These are phyloP conservation scores for Linderniella brevidens DNA, from an alignment of 257 asterid species.

Conservation along the genomic window DNA sequence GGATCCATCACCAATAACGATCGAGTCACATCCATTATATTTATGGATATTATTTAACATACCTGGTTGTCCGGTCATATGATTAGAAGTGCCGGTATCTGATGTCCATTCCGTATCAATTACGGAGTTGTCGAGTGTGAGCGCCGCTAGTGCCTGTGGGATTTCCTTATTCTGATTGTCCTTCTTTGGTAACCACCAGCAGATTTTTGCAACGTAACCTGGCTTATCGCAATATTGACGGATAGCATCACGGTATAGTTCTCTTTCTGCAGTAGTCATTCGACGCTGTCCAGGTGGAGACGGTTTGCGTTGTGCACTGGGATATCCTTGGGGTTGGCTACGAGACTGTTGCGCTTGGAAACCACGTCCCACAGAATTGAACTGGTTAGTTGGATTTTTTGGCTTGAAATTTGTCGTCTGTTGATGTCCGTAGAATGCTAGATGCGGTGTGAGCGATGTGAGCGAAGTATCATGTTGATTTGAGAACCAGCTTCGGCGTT, in stretches of 20 bases:
- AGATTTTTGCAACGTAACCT: constrained; percentile 7
- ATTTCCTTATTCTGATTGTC: background rate
- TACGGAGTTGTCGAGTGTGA: constrained; percentile 2
- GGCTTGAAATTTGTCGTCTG: background rate
- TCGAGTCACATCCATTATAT: background rate
- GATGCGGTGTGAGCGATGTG: background rate
- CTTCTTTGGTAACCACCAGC: constrained; percentile 1
- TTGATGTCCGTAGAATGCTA: constrained; percentile 6
- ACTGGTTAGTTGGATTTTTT: background rate
- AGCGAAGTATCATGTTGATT: background rate
- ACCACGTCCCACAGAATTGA: background rate
- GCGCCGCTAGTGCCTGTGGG: constrained; percentile 5
- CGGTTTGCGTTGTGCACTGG: background rate
- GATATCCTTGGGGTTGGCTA: no score
- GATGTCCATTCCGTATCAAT: constrained; percentile 6
- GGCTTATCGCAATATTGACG: constrained; percentile 4
- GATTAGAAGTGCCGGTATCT: constrained; percentile 4
- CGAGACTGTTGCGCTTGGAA: constrained; percentile 1
- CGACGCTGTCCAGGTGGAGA: constrained; percentile 6
- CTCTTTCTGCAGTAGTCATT: constrained; percentile 7
- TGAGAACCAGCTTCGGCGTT: background rate
- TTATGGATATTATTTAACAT: background rate
- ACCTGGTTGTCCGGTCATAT: constrained; percentile 7
- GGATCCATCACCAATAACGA: constrained; percentile 7
- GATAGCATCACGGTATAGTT: background rate